Percentiles rank a stretch among this genome's conserved stretches.
Conservation (phyloP, 2,329 filamentous ascomycete species). For the Pseudocercospora cruenta region DNA sequence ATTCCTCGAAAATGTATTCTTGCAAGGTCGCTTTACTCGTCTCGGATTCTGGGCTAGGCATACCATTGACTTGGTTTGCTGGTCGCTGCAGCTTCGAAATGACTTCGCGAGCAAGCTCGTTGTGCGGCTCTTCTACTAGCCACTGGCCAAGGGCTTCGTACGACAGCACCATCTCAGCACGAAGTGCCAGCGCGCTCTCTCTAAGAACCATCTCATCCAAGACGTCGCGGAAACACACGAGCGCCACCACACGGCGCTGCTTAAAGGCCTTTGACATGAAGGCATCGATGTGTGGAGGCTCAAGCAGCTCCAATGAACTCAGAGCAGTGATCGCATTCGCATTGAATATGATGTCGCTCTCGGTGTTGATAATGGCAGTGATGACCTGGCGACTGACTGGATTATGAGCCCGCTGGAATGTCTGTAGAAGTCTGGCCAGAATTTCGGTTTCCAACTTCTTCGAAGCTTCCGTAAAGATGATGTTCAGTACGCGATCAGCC, state of each 20-base stretch:
- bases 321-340: conserved; percentile 63
- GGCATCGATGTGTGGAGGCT: conserved; percentile 61
- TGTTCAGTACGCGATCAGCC: conserved; percentile 30
- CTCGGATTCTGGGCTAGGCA: conserved; percentile 61
- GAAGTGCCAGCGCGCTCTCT: conserved; percentile 75
- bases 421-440: conserved; percentile 62
- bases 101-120: conserved; percentile 69
- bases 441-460: conserved; percentile 65
- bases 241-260: conserved; percentile 69
- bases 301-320: conserved; percentile 62
- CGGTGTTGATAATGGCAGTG: conserved; percentile 54
- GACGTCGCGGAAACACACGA: conserved; percentile 79
- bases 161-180: conserved; percentile 83
- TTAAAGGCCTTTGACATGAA: conserved; percentile 74
- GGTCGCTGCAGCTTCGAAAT: conserved; percentile 66
- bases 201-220: conserved; percentile 78
- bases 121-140: conserved; percentile 72
- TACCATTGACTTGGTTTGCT: conserved; percentile 59
- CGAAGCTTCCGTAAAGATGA: conserved; percentile 59
- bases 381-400: conserved; percentile 58
- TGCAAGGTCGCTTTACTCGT: conserved; percentile 75
- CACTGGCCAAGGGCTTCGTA: conserved; percentile 80
- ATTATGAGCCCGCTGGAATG: conserved; percentile 65
- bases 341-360: conserved; percentile 66
- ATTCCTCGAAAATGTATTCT: conserved; percentile 95